A percentile compares a stretch with the other conserved stretches of the same genome.
These are phyloP conservation scores for Tuber borchii DNA, from an alignment of 495 filamentous ascomycete species.

Conservation along the genomic window DNA sequence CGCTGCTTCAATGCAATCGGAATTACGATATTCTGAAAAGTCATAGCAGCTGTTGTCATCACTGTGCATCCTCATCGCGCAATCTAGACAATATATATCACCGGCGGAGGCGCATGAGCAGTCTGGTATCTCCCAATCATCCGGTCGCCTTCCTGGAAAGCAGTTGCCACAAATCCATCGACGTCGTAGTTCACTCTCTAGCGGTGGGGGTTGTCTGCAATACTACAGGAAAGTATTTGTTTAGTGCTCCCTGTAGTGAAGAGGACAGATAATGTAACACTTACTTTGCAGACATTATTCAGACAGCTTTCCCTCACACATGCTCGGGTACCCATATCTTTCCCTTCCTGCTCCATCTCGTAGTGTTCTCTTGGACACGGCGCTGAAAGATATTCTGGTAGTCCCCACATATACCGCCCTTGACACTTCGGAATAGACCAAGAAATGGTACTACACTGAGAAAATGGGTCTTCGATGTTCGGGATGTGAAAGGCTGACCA, in stretches of 20 bases:
- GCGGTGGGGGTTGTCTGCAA: neutral
- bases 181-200: neutral
- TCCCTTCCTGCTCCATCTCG: neutral
- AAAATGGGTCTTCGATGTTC: neutral
- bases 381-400: neutral
- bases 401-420: neutral
- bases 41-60: neutral
- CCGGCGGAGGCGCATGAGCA: neutral
- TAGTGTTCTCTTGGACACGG: neutral
- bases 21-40: neutral
- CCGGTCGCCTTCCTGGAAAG: neutral
- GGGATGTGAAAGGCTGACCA: neutral
- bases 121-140: neutral
- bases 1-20: neutral
- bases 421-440: neutral
- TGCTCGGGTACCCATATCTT: neutral
- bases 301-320: neutral
- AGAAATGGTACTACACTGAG: neutral
- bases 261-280: neutral
- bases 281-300: neutral
- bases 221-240: neutral
- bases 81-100: neutral
- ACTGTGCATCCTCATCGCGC: neutral
- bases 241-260: neutral
- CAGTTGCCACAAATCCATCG: neutral